phyloP scores from a whole-genome alignment of 1,284 basidiomycete species.

The Leucoagaricus sp. region DNA sequence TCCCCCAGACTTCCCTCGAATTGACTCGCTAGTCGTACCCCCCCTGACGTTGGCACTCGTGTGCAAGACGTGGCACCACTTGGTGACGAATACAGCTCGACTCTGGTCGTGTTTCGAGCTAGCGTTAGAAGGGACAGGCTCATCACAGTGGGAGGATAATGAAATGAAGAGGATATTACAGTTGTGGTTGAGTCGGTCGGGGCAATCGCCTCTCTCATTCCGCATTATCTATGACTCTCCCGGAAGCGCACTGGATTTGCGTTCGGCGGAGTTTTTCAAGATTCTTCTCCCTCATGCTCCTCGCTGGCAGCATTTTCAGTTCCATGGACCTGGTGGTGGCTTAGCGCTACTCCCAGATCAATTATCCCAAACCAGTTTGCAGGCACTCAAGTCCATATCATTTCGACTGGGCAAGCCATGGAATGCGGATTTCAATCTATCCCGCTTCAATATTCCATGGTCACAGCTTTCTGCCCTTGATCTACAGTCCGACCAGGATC shows the following conservation, averaged over 20 bases:
- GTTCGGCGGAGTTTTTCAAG: constrained; percentile 30
- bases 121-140: constrained; percentile 21
- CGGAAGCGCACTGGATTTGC: constrained; percentile 21
- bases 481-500: constrained; percentile 33
- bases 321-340: constrained; percentile 32
- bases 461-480: constrained; percentile 35
- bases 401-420: constrained; percentile 30
- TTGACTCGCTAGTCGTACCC: constrained; percentile 27
- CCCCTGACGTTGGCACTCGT: constrained; percentile 38
- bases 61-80: constrained; percentile 36
- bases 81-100: constrained; percentile 33
- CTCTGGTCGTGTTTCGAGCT: constrained; percentile 44
- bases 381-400: constrained; percentile 29
- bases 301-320: constrained; percentile 37
- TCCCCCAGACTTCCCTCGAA: constrained; percentile 26
- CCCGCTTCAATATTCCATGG: constrained; percentile 34
- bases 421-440: constrained; percentile 25
- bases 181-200: constrained; percentile 40
- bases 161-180: constrained; percentile 23
- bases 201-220: constrained; percentile 35
- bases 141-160: constrained; percentile 10
- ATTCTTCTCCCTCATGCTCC: constrained; percentile 31
- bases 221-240: constrained; percentile 28
- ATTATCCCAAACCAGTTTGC: constrained; percentile 24
- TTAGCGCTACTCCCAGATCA: constrained; percentile 24